These are phyloP conservation scores for Globisporangium rhizosaccharum DNA, from an alignment of 352 stramenopile species.

Conservation along the genomic window DNA sequence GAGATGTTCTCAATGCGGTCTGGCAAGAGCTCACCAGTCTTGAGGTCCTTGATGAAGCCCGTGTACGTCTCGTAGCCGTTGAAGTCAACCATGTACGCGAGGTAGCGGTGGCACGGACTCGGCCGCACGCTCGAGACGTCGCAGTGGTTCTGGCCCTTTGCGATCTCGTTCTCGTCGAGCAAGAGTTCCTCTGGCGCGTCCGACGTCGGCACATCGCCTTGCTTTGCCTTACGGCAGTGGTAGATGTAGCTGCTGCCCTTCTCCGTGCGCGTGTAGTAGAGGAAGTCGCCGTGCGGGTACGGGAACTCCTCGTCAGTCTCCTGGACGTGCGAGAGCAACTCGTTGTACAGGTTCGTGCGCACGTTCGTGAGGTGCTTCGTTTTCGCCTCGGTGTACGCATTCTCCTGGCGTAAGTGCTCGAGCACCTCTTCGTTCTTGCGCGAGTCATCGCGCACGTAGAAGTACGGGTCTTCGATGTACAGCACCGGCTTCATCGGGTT, in stretches of 20 bases:
- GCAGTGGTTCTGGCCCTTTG: conserved; percentile 81
- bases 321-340: conserved; percentile 90
- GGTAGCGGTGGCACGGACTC: conserved; percentile 87
- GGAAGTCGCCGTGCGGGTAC: conserved; percentile 72
- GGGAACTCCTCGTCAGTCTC: conserved; percentile 83
- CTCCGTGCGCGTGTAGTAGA: conserved; percentile 88
- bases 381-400: conserved; percentile 88
- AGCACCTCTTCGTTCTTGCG: conserved; percentile 91
- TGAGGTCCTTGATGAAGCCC: conserved; percentile 85
- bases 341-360: conserved; percentile 88
- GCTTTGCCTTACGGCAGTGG: conserved; percentile 73
- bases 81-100: conserved; percentile 94
- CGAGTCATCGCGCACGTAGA: conserved; percentile 93
- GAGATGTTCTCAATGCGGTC: conserved; percentile 85
- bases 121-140: conserved; percentile 68
- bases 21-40: conserved; percentile 52
- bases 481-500: conserved; percentile 88
- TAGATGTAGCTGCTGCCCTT: conserved; percentile 82
- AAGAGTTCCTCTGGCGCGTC: conserved; percentile 84
- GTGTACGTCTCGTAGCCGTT: conserved; percentile 93
- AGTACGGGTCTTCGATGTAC: conserved; percentile 92
- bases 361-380: conserved; percentile 82
- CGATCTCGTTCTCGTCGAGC: conserved; percentile 93
- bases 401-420: conserved; percentile 90
- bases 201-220: conserved; percentile 26